phyloP scores from a whole-genome alignment of 257 asterid genomes.

The Agastache rugosa region DNA sequence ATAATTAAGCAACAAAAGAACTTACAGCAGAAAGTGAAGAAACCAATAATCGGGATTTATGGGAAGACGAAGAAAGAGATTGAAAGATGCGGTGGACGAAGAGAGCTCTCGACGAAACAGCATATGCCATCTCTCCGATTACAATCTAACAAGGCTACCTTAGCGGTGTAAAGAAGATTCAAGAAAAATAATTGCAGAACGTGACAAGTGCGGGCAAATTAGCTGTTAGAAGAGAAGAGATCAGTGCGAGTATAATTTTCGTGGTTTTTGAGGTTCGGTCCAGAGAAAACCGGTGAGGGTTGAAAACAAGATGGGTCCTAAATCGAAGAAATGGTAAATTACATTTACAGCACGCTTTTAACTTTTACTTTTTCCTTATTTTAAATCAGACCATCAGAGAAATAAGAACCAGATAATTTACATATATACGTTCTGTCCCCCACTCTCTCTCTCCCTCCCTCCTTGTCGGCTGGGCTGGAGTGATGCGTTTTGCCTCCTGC shows the following conservation, averaged over 20 bases:
- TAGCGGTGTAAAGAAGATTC: not conserved
- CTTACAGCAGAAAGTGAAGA: slow-evolving; percentile 61
- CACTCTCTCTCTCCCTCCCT: not conserved
- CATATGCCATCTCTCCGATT: slow-evolving; percentile 55
- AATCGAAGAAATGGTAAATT: not conserved
- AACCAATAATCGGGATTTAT: slow-evolving; percentile 40
- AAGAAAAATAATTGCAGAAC: not conserved
- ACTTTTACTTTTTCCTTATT: not conserved
- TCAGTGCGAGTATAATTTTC: not conserved
- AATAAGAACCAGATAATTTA: too few species aligned
- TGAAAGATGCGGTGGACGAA: slow-evolving; percentile 62
- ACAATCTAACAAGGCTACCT: too few species aligned
- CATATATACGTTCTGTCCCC: too few species aligned
- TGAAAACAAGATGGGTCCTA: not conserved
- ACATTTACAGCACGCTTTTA: not conserved
- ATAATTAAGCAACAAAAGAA: not conserved
- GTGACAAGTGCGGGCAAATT: not conserved
- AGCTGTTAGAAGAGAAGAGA: not conserved
- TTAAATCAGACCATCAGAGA: not conserved
- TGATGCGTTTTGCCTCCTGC: slow-evolving; percentile 23
- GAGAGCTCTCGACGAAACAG: slow-evolving; percentile 62
- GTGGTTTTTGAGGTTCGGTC: not conserved
- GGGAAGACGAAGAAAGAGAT: slow-evolving; percentile 47
- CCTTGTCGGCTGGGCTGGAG: slow-evolving; percentile 19
- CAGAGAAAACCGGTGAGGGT: not conserved